phyloP scores from a whole-genome alignment of 306 rosid genomes.

The Cucurbita ficifolia region DNA sequence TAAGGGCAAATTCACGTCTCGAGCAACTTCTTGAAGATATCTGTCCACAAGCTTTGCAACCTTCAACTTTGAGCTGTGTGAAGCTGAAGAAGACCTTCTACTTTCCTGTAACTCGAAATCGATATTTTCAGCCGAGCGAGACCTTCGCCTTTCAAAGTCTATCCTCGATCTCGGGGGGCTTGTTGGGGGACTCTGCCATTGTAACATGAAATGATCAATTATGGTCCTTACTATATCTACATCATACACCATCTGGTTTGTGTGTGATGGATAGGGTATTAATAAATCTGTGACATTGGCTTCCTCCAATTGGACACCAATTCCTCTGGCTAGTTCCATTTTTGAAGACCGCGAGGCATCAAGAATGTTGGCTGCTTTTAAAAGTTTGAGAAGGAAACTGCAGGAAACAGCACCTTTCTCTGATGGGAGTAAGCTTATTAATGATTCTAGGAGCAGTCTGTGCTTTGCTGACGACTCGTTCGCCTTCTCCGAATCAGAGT shows the following conservation, averaged over 20 bases:
- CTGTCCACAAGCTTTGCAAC: slow-evolving; percentile 88
- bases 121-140: slow-evolving; percentile 85
- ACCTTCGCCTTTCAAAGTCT: slow-evolving; percentile 62
- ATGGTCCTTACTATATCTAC: slow-evolving; percentile 59
- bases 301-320: slow-evolving; percentile 76
- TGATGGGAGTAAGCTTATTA: slow-evolving; percentile 73
- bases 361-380: slow-evolving; percentile 80
- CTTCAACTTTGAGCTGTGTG: slow-evolving; percentile 72
- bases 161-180: slow-evolving; percentile 70
- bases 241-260: slow-evolving; percentile 40
- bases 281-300: slow-evolving; percentile 63
- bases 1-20: slow-evolving; percentile 58
- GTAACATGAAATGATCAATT: slow-evolving; percentile 53
- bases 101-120: slow-evolving; percentile 86
- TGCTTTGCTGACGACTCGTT: slow-evolving; percentile 54
- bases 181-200: slow-evolving; percentile 83
- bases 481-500: slow-evolving; percentile 37
- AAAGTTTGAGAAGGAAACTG: slow-evolving; percentile 65
- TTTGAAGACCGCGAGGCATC: slow-evolving; percentile 69
- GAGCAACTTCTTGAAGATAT: slow-evolving; percentile 74
- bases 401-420: slow-evolving; percentile 86
- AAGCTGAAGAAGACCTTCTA: slow-evolving; percentile 88
- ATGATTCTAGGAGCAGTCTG: slow-evolving; percentile 65
- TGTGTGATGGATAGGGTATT: slow-evolving; percentile 48
- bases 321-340: slow-evolving; percentile 68